These are phyloP conservation scores for Theileria sp. DNA, from an alignment of 169 alveolate species.

Conservation along the genomic window DNA sequence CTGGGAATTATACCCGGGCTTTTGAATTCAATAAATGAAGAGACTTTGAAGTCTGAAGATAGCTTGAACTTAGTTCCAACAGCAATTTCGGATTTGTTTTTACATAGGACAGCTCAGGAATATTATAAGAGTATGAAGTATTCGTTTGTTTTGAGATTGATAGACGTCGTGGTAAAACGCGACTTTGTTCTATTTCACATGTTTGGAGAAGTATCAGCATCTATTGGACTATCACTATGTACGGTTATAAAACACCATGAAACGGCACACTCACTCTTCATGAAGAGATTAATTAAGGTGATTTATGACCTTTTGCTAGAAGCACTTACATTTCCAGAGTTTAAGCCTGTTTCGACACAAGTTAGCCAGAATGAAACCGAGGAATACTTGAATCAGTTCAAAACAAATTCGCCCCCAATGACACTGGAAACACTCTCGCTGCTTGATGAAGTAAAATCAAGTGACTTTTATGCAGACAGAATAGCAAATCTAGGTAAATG, in stretches of 20 bases:
- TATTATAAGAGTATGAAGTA: slow-evolving; percentile 64
- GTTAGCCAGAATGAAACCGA: background rate
- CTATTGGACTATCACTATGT: slow-evolving; percentile 67
- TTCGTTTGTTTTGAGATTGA: slow-evolving; percentile 62
- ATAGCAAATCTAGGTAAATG: slow-evolving; percentile 62
- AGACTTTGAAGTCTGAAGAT: slow-evolving; percentile 72
- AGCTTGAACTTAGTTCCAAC: slow-evolving; percentile 69
- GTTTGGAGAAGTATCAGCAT: slow-evolving; percentile 78
- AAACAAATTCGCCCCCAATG: slow-evolving; percentile 30
- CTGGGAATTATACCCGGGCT: slow-evolving; percentile 69
- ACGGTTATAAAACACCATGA: slow-evolving; percentile 39
- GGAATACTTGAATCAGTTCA: slow-evolving; percentile 24
- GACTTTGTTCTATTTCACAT: slow-evolving; percentile 77
- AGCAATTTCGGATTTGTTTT: slow-evolving; percentile 63
- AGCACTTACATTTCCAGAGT: slow-evolving; percentile 44
- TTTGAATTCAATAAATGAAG: slow-evolving; percentile 66
- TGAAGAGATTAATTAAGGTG: slow-evolving; percentile 24
- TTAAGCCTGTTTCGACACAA: slow-evolving; percentile 13
- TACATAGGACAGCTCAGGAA: slow-evolving; percentile 72
- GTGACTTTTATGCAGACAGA: slow-evolving; percentile 62
- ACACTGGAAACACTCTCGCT: slow-evolving; percentile 44
- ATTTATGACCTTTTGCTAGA: slow-evolving; percentile 46
- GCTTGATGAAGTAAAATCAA: slow-evolving; percentile 16
- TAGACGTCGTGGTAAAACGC: slow-evolving; percentile 63
- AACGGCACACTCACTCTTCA: slow-evolving; percentile 19